Conservation (phyloP, 2,329 filamentous ascomycete genomes). For the Xylaria digitata region DNA sequence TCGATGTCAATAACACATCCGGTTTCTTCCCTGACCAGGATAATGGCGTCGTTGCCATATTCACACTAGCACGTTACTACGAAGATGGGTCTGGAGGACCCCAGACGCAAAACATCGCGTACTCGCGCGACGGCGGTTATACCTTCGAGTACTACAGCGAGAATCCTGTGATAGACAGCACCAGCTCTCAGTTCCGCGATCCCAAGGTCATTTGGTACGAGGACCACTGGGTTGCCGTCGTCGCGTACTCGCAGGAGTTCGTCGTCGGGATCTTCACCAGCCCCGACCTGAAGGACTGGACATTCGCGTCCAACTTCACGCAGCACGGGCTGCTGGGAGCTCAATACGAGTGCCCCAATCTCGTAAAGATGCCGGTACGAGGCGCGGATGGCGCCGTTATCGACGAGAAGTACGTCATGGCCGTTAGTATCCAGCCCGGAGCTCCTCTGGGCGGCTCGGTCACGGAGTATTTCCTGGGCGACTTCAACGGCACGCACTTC, state of each 20-base stretch:
- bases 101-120: constrained; percentile 70
- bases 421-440: constrained; percentile 67
- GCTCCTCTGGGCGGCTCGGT: constrained; percentile 67
- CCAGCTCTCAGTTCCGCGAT: constrained; percentile 70
- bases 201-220: constrained; percentile 72
- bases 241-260: constrained; percentile 66
- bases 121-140: constrained; percentile 70
- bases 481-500: constrained; percentile 74
- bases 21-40: constrained; percentile 71
- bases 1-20: constrained; percentile 72
- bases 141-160: constrained; percentile 68
- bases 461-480: constrained; percentile 67
- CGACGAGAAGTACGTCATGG: constrained; percentile 58
- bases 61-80: constrained; percentile 54
- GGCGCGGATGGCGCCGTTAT: constrained; percentile 44
- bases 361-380: constrained; percentile 65
- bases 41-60: constrained; percentile 72
- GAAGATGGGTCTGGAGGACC: constrained; percentile 52
- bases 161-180: constrained; percentile 70
- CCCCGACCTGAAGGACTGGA: constrained; percentile 69
- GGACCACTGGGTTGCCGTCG: constrained; percentile 67
- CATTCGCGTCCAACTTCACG: constrained; percentile 67
- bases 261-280: constrained; percentile 71
- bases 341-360: constrained; percentile 73
- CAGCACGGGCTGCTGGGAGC: constrained; percentile 62